These are phyloP conservation scores for Lentinula boryana DNA, from an alignment of 768 basidiomycete species.

Conservation along the genomic window DNA sequence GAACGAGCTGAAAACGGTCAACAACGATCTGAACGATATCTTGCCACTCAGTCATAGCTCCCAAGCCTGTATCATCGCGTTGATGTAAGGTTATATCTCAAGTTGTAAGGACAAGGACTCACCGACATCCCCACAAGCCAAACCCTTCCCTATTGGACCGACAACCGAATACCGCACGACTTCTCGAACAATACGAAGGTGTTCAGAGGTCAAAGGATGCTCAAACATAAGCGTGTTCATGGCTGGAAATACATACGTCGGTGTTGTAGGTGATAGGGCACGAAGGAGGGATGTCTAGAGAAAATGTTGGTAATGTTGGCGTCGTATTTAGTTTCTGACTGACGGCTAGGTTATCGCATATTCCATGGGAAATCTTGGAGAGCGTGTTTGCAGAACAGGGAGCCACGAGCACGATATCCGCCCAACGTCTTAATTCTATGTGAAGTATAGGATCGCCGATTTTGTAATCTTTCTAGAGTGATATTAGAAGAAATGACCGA, in stretches of 20 bases:
- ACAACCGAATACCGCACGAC: conserved; percentile 75
- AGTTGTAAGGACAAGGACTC: conserved; percentile 17
- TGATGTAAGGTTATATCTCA: neutral
- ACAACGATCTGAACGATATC: conserved; percentile 79
- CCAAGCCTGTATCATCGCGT: conserved; percentile 49
- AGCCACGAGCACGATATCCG: conserved; percentile 89
- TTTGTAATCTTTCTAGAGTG: conserved; percentile 54
- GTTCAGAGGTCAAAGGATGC: conserved; percentile 85
- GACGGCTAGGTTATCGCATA: conserved; percentile 89
- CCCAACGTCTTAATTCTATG: conserved; percentile 93
- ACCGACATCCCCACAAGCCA: conserved; percentile 94
- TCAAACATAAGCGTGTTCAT: conserved; percentile 99
- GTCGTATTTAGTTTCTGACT: conserved; percentile 10
- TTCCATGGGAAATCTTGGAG: conserved; percentile 83
- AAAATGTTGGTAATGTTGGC: neutral
- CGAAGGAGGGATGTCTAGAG: conserved; percentile 72
- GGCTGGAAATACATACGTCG: conserved; percentile 89
- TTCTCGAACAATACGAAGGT: conserved; percentile 69
- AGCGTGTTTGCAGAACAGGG: conserved; percentile 98
- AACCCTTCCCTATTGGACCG: conserved; percentile 81
- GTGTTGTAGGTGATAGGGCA: conserved; percentile 76
- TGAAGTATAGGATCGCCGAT: conserved; percentile 93
- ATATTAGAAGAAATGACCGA: neutral
- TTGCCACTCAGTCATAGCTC: conserved; percentile 96
- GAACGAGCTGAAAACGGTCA: conserved; percentile 36